Conservation (phyloP, 2,329 filamentous ascomycete species). For the Fusarium miscanthi region DNA sequence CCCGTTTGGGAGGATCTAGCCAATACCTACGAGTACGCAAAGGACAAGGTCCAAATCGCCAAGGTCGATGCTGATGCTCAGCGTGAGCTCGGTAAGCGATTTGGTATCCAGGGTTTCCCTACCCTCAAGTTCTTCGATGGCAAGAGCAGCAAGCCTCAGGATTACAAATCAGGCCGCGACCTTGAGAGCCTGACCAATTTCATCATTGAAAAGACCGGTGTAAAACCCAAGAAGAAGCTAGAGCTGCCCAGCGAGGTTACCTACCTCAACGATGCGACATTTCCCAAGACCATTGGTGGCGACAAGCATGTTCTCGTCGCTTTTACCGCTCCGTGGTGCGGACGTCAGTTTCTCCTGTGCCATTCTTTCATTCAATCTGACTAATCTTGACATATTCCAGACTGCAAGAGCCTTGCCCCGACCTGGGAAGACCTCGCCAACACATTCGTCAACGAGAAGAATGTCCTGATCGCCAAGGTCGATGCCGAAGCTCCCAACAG, state of each 20-base stretch:
- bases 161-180: conserved; percentile 89
- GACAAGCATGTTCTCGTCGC: conserved; percentile 94
- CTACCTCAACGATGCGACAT: conserved; percentile 82
- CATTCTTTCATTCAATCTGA: background rate
- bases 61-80: conserved; percentile 97
- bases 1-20: conserved; percentile 95
- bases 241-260: conserved; percentile 79
- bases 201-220: conserved; percentile 86
- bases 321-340: conserved; percentile 98
- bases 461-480: conserved; percentile 91
- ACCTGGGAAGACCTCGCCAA: conserved; percentile 87
- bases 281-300: conserved; percentile 80
- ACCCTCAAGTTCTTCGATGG: conserved; percentile 98
- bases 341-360: conserved; percentile 74
- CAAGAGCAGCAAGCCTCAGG: conserved; percentile 84
- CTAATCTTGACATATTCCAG: conserved; percentile 58
- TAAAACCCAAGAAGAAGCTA: conserved; percentile 81
- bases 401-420: conserved; percentile 96
- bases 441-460: conserved; percentile 81
- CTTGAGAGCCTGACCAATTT: conserved; percentile 85
- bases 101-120: conserved; percentile 92
- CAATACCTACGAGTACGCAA: conserved; percentile 75
- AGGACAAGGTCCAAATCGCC: conserved; percentile 82
- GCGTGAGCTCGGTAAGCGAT: conserved; percentile 84
- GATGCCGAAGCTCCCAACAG: conserved; percentile 90